Evolutionary conservation across 1,284 basidiomycete genomes (phyloP).

Genomic region (Pseudozyma thailandica): DNA sequence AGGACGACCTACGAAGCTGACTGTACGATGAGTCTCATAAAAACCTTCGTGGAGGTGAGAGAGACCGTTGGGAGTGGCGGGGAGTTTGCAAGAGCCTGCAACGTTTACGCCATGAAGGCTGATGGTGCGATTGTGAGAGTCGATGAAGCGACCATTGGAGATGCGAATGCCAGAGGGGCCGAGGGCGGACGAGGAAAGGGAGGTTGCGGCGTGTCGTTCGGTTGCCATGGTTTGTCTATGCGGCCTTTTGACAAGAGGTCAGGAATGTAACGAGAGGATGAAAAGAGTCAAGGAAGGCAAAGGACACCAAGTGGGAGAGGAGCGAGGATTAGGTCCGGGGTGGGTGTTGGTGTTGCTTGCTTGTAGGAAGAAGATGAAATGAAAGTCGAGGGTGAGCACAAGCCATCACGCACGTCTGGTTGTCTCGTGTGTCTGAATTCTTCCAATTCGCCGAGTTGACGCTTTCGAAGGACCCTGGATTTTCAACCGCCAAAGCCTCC

Average conservation of each 20-base stretch:
- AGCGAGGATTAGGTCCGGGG: background rate
- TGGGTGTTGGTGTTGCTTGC: background rate
- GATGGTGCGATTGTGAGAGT: conserved; percentile 63
- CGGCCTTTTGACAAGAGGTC: background rate
- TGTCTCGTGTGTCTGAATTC: background rate
- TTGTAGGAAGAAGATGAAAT: background rate
- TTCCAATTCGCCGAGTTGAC: conserved; percentile 9
- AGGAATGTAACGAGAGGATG: background rate
- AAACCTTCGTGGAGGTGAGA: conserved; percentile 41
- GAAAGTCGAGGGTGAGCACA: conserved; percentile 4
- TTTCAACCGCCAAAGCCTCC: conserved; percentile 4
- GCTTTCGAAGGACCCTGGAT: background rate
- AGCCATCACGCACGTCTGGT: background rate
- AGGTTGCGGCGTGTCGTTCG: conserved; percentile 42
- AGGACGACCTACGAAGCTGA: conserved; percentile 69
- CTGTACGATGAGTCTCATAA: conserved; percentile 64
- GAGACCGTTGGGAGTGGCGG: conserved; percentile 44
- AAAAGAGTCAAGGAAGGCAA: background rate
- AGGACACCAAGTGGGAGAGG: background rate
- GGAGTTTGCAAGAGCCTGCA: conserved; percentile 68
- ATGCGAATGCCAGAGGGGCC: conserved; percentile 39
- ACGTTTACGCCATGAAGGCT: conserved; percentile 69
- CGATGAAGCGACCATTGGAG: conserved; percentile 58
- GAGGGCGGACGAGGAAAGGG: conserved; percentile 47
- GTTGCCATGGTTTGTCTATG: conserved; percentile 6